Percentiles rank a stretch among this genome's conserved stretches.
phyloP scores from a whole-genome alignment of 2,329 filamentous ascomycete species.

The Nannizziopsis barbatae region DNA sequence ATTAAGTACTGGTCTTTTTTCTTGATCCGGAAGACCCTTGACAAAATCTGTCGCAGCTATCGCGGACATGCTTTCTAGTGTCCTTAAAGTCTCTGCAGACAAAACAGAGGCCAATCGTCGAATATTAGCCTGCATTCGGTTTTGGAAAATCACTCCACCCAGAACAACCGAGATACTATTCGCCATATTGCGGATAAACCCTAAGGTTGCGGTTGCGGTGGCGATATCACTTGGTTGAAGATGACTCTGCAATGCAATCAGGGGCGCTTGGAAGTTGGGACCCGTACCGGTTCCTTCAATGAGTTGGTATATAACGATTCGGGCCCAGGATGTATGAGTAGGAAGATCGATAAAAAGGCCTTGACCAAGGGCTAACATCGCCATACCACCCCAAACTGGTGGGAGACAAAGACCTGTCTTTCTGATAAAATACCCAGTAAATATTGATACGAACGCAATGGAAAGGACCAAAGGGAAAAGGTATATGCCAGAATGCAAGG shows the following conservation, averaged over 20 bases:
- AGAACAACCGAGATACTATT: constrained; percentile 49
- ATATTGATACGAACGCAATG: constrained; percentile 39
- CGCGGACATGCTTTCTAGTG: constrained; percentile 22
- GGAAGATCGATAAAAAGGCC: constrained; percentile 52
- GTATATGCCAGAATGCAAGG: constrained; percentile 63
- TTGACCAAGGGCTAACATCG: constrained; percentile 43
- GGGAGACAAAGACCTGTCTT: constrained; percentile 57
- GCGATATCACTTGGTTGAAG: constrained; percentile 52
- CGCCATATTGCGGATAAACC: constrained; percentile 48
- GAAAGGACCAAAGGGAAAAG: constrained; percentile 60
- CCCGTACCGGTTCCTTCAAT: constrained; percentile 49
- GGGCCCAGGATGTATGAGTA: constrained; percentile 42
- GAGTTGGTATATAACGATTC: constrained; percentile 45
- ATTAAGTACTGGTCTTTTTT: constrained; percentile 30
- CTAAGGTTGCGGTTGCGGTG: constrained; percentile 51
- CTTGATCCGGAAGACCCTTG: constrained; percentile 22
- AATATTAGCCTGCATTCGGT: constrained; percentile 21
- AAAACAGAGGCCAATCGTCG: constrained; percentile 2
- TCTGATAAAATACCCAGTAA: constrained; percentile 57
- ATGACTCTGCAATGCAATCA: constrained; percentile 53
- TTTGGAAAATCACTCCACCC: constrained; percentile 42
- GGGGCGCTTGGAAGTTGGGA: constrained; percentile 51
- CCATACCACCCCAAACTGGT: constrained; percentile 36
- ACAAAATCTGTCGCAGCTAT: constrained; percentile 27
- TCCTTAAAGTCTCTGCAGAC: constrained; percentile 1